These are phyloP conservation scores for Penicillium sp. DNA, from an alignment of 2,329 filamentous ascomycete species.

Conservation along the genomic window DNA sequence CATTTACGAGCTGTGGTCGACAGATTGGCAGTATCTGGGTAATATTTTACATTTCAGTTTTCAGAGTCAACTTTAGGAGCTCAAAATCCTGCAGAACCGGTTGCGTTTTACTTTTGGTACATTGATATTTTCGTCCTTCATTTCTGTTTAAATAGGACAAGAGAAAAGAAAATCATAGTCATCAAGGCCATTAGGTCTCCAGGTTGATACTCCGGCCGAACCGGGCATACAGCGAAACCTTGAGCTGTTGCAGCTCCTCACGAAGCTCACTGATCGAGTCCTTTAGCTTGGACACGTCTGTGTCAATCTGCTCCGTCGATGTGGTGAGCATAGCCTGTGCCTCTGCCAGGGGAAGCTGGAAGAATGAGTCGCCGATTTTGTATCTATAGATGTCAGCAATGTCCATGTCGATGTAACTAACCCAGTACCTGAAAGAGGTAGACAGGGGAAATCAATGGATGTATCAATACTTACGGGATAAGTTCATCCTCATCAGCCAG, in stretches of 20 bases:
- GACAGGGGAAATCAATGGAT: no score
- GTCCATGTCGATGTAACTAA: neutral
- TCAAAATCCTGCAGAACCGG: neutral
- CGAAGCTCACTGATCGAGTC: constrained; percentile 71
- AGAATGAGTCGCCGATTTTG: constrained; percentile 95
- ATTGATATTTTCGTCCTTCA: neutral
- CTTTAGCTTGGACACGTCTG: constrained; percentile 73
- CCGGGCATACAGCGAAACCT: constrained; percentile 87
- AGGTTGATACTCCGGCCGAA: constrained; percentile 98
- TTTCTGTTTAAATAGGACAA: neutral
- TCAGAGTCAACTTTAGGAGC: neutral
- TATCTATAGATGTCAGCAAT: constrained; percentile 59
- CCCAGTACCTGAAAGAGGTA: no score
- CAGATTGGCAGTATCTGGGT: neutral
- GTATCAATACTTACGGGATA: constrained; percentile 67
- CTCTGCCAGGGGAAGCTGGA: constrained; percentile 77
- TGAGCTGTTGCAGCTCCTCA: constrained; percentile 86
- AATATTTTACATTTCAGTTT: neutral
- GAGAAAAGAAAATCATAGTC: neutral
- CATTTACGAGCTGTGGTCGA: constrained; percentile 18
- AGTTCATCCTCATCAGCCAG: constrained; percentile 92
- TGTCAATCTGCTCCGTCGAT: constrained; percentile 71
- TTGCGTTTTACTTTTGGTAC: neutral
- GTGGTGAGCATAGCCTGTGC: constrained; percentile 80
- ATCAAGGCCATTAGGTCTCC: constrained; percentile 63